Evolutionary conservation across 208 protist genomes (phyloP).

Genomic region (Porcisia deanei): DNA sequence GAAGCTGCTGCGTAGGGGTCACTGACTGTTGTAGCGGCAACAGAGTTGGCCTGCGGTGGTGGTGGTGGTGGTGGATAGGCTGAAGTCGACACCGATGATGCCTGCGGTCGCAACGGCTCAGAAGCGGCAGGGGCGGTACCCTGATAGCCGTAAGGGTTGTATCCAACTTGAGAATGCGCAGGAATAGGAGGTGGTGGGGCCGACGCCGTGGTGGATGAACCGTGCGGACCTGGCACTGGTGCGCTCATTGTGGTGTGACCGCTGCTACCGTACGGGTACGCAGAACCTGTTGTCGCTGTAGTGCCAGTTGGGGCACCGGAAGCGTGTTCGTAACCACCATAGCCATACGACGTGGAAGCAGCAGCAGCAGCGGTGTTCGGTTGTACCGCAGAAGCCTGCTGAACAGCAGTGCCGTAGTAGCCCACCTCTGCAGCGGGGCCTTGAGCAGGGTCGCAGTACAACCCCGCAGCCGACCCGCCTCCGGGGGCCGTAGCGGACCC

Average conservation of each 20-base stretch:
- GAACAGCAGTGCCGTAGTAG: constrained; percentile 13
- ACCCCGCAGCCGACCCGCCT: not conserved
- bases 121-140: constrained; percentile 1
- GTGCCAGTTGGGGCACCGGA: not conserved
- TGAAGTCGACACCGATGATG: constrained; percentile 4
- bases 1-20: constrained; percentile 7
- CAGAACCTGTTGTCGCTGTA: constrained; percentile 16
- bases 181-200: constrained; percentile 4
- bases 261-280: constrained; percentile 26
- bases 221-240: constrained; percentile 3
- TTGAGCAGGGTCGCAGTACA: constrained; percentile 17
- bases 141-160: constrained; percentile 22
- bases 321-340: constrained; percentile 5
- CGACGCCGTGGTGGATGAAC: constrained; percentile 23
- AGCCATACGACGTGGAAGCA: constrained; percentile 2
- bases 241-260: constrained; percentile 15
- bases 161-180: constrained; percentile 4
- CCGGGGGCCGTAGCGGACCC: constrained; percentile 5
- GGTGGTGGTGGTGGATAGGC: not conserved
- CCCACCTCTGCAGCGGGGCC: constrained; percentile 5
- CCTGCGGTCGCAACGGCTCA: not conserved
- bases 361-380: not conserved
- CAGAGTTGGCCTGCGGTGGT: not conserved
- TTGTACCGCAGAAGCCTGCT: constrained; percentile 4
- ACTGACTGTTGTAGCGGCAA: not conserved